Evolutionary conservation across 176 grass and related monocot species (phyloP), one percentile per base, ranked within the genome.

Genomic region (Musa beccarii): DNA sequence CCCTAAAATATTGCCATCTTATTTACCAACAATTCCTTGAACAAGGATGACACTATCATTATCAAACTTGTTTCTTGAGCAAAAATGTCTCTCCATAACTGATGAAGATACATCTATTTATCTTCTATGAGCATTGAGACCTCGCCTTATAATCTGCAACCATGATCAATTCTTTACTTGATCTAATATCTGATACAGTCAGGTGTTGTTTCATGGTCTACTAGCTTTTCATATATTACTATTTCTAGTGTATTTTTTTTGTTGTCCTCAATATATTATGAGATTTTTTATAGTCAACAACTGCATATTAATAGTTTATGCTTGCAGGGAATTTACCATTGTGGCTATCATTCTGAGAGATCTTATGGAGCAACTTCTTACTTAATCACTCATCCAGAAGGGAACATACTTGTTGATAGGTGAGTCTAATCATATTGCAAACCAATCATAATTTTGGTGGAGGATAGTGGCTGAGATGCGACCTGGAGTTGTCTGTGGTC

Each of bases 381-480:
- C 83, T 79, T 91, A 34, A 81, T 93, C 67, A 73, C 66, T 74
- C 94, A 98, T 63, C 86, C 88, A 49, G 78, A 91, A 78, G 94
- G 90, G 71, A 98, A 93, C 79, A 89, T 98, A 89, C 49, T 98
- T 66, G 79, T 93, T 71, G 84, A 98, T 54, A 87, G 88, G 94
- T 98, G 87, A 81, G 68, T 63, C 75, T 29, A n/a, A 70, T 80
- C 9, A 65, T 52, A 69, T 62, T 85, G 19, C 23, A 12, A 49
- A 50, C 11, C 12, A 70, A 14, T 53, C 3, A 19, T 26, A 77
- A 53, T 52, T 7, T 56, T 12, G 17, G 11, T 1, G 11, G 54
- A 59, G 11, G 55, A 17, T 59, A 17, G 16, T 59, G 7, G 56
- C 56, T 59, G 7, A 59, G 15, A 14, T 59, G 15, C 17, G 19